Base-by-base conservation (phyloP, 441 rosid genomes). In the Erodium trifolium region DNA sequence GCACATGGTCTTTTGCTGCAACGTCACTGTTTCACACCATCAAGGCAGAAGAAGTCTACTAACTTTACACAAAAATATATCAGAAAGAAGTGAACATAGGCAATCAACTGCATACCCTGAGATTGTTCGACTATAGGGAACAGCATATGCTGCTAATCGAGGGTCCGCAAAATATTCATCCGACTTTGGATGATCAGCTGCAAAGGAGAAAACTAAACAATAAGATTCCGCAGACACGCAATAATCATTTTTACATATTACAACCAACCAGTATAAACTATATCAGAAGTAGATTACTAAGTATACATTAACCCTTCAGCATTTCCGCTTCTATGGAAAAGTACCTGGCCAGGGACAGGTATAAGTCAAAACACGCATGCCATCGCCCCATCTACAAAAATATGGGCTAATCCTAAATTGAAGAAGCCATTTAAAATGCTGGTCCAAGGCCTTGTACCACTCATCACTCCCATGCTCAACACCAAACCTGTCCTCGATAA, bases 281-380 rank as follows among this genome's bases (percentile, higher is more conserved):
- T 53, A 59, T 68, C 34, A 68, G 51, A 43, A 41, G 69, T n/a
- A 45, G 17, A 41, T 63, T 66, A 14, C 66, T 49, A 53, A 73
- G 23, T 62, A 60, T 69, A 35, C 65, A 31, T 35, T 67, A 19
- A 69, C 67, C 64, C 29, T 23, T 23, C 19, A 57, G 19, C 63
- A 57, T 53, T 16, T 53, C 70, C 34, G 66, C 39, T 67, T 18
- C 67, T 70, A 69, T 62, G 67, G 67, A 49, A 64, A 49, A 47
- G 62, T 84, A 93, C 97, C 96, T 76, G 95, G 92, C 98, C 97
- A 89, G 17, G 97, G 98, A 70, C 86, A 87, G 67, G 96, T 89
- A 82, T 91, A 93, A 53, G 95, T 86, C 83, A 93, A 80, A 79
- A 89, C 98, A 68, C 95, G 97, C 98, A 93, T 91, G 79, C 81